phyloP scores from a whole-genome alignment of 306 rosid genomes.

The Ormosia emarginata region DNA sequence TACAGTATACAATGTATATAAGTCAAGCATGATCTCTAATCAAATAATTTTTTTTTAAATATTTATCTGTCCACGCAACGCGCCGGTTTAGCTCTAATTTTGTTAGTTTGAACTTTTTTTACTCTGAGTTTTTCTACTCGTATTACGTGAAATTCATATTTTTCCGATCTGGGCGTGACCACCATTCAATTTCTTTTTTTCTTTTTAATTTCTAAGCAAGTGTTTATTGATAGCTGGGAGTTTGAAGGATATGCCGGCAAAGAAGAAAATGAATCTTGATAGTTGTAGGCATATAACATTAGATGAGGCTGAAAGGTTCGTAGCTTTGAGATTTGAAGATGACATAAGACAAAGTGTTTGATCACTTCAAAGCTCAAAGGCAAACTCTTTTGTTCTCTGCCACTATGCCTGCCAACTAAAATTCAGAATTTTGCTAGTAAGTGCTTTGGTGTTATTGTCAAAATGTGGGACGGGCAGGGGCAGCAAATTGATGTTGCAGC shows the following conservation, averaged over 20 bases:
- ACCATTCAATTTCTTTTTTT: too few species aligned
- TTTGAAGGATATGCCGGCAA: conserved; percentile 91
- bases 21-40: too few species aligned
- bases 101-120: too few species aligned
- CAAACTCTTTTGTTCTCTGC: conserved; percentile 91
- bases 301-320: conserved; percentile 94
- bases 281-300: conserved; percentile 82
- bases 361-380: conserved; percentile 89
- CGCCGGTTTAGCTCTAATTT: too few species aligned
- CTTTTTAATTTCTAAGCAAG: too few species aligned
- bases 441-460: conserved; percentile 82
- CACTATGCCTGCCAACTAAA: conserved; percentile 97
- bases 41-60: too few species aligned
- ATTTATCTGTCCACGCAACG: too few species aligned
- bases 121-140: too few species aligned
- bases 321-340: conserved; percentile 90
- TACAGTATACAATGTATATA: too few species aligned
- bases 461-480: conserved; percentile 88
- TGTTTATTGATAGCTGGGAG: too few species aligned
- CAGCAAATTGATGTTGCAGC: conserved; percentile 83
- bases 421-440: conserved; percentile 83
- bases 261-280: conserved; percentile 89
- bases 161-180: too few species aligned
- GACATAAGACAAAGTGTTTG: conserved; percentile 86
- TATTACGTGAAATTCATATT: too few species aligned